A percentile compares a stretch with the other conserved stretches of the same genome.
phyloP scores from a whole-genome alignment of 192 early-diverging fungal species.

The Podila horticola region DNA sequence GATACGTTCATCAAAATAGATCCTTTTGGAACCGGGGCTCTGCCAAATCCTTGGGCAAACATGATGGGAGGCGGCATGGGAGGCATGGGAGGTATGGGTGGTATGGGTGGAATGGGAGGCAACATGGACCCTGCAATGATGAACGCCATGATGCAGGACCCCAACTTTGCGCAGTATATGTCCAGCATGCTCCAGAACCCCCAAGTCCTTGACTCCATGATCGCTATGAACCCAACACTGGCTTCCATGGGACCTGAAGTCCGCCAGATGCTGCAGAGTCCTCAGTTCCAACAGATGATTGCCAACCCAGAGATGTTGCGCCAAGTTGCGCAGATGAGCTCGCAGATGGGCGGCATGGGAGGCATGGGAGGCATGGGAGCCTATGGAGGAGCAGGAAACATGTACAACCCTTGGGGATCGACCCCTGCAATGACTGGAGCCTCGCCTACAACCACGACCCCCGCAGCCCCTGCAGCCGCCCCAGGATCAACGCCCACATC shows the following conservation, averaged over 20 bases:
- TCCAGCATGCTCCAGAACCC: constrained; percentile 86
- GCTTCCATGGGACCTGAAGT: constrained; percentile 87
- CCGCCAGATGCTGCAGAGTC: constrained; percentile 84
- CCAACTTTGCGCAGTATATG: constrained; percentile 85
- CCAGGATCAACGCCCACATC: constrained; percentile 20
- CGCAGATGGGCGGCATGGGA: constrained; percentile 48
- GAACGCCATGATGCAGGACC: constrained; percentile 85
- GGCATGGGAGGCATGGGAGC: constrained; percentile 26
- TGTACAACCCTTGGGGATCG: constrained; percentile 42
- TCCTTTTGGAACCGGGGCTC: constrained; percentile 39
- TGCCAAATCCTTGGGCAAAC: constrained; percentile 48
- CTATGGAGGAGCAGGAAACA: constrained; percentile 24
- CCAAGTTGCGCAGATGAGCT: constrained; percentile 74
- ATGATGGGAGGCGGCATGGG: constrained; percentile 54
- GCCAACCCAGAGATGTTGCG: constrained; percentile 86
- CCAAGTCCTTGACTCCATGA: constrained; percentile 85
- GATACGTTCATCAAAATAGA: constrained; percentile 13
- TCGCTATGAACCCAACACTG: constrained; percentile 84
- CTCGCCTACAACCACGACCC: constrained; percentile 50
- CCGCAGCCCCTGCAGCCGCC: constrained; percentile 8
- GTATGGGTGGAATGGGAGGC: constrained; percentile 72
- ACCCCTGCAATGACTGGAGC: constrained; percentile 39
- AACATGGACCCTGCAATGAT: constrained; percentile 70
- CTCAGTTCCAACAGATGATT: constrained; percentile 83
- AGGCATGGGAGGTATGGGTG: constrained; percentile 56